Base-by-base conservation (phyloP, 164 flowering plant genomes). In the Akebia trifoliata region DNA sequence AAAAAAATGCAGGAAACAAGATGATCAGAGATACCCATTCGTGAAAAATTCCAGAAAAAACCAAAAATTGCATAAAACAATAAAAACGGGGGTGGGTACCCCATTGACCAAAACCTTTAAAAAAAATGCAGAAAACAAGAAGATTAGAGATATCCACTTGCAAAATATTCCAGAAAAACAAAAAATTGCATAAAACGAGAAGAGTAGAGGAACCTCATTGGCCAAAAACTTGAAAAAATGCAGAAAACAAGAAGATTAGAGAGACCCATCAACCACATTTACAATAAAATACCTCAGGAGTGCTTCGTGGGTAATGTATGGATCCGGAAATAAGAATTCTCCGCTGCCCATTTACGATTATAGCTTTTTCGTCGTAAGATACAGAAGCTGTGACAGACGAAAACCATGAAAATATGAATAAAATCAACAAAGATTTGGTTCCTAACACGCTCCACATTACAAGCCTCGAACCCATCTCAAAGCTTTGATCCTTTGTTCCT, bases 291-390 rank as follows among this genome's bases (percentile, higher is more conserved):
- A 90, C 97, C 91, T 85, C 81, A 43, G 97, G 97, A 66, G 83
- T 77, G 72, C 97, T 90, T 72, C 97, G 71, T 22, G 97, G 97
- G 63, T 90, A 90, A 53, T 90, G 97, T 73, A 90, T 84, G 60
- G 97, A 87, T 18, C 96, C 96, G 55, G 98, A 88, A 29, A 88
- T 63, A 11, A 86, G 85, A 58, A 92, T 82, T 64, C 80, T 79
- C 39, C 86, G 72, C 54, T 75, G 72, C 29, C 92, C 95, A 76
- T 88, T 76, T 24, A 92, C 58, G 26, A 77, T 68, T 7, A 92
- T 59, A 9, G 93, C 86, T 51, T 71, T 85, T 17, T 69, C 68
- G 52, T 92, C 96, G 52, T 88, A 92, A 25, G 81, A 57, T 15
- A 92, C 98, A 63, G 85, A 66, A 18, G 85, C 81, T 52, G 37